phyloP scores from a whole-genome alignment of 2,329 filamentous ascomycete species.

The Alternaria angustiovoidea region DNA sequence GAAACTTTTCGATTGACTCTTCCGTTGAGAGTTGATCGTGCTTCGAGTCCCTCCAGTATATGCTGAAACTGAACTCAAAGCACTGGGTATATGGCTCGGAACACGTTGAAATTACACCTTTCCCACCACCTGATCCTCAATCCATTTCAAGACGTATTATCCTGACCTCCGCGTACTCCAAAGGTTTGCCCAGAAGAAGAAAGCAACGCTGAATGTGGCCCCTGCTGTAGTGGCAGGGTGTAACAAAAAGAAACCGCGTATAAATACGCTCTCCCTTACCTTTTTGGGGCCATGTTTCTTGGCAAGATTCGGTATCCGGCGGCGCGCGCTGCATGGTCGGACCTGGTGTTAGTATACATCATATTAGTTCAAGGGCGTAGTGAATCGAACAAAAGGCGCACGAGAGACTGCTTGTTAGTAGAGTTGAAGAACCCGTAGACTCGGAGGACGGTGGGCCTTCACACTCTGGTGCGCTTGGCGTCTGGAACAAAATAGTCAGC shows the following conservation, averaged over 20 bases:
- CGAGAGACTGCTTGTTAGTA: conserved; percentile 31
- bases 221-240: conserved; percentile 4
- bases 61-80: conserved; percentile 4
- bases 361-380: conserved; percentile 9
- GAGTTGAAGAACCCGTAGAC: conserved; percentile 12
- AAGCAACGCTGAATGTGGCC: conserved; percentile 4
- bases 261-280: conserved; percentile 12
- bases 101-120: not conserved
- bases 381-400: not conserved
- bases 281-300: conserved; percentile 2
- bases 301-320: not conserved
- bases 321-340: conserved; percentile 1
- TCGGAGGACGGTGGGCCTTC: conserved; percentile 33
- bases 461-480: conserved; percentile 44
- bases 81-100: conserved; percentile 16
- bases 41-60: not conserved
- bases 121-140: not conserved
- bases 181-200: not conserved
- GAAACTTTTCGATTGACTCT: conserved; percentile 1
- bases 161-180: not conserved
- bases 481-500: conserved; percentile 33
- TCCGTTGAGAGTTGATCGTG: not conserved
- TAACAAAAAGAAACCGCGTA: conserved; percentile 11
- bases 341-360: conserved; percentile 17
- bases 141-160: not conserved